phyloP scores from a whole-genome alignment of 2,329 filamentous ascomycete genomes.

The Botrytis tulipae region DNA sequence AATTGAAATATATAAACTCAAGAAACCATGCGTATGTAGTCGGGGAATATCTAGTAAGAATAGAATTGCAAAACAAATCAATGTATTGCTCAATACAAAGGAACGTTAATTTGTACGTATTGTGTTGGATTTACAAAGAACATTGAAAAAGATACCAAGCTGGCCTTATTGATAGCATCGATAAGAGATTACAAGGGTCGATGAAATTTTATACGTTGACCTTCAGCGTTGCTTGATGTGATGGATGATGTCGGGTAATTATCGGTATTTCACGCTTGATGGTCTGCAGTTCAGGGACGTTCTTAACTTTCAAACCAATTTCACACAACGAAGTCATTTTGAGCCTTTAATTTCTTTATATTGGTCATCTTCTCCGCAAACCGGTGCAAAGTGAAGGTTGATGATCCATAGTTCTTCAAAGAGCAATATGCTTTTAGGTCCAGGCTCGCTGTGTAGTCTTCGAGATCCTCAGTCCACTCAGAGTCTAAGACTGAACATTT shows the following conservation, averaged over 20 bases:
- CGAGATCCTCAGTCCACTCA: neutral
- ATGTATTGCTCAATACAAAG: conserved; percentile 9
- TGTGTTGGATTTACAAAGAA: conserved; percentile 1
- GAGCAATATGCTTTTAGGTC: neutral
- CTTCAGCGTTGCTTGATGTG: neutral
- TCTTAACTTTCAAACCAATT: neutral
- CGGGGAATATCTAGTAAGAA: neutral
- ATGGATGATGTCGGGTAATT: neutral
- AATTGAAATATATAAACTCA: conserved; percentile 1
- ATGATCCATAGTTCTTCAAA: fast-evolving
- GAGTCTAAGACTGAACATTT: neutral
- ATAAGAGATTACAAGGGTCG: conserved; percentile 12
- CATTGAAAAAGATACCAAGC: conserved; percentile 22
- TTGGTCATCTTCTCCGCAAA: fast-evolving
- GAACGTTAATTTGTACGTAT: neutral
- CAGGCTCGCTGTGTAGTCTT: neutral
- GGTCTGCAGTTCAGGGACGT: neutral
- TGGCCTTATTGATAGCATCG: conserved; percentile 21
- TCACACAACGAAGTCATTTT: neutral
- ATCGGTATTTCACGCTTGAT: neutral
- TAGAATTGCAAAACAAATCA: conserved; percentile 6
- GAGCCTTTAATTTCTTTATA: neutral
- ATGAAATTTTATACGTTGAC: neutral
- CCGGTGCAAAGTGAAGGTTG: neutral
- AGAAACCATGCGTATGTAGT: conserved; percentile 10